phyloP scores from a whole-genome alignment of 257 asterid genomes.

The Ligustrum vulgare region DNA sequence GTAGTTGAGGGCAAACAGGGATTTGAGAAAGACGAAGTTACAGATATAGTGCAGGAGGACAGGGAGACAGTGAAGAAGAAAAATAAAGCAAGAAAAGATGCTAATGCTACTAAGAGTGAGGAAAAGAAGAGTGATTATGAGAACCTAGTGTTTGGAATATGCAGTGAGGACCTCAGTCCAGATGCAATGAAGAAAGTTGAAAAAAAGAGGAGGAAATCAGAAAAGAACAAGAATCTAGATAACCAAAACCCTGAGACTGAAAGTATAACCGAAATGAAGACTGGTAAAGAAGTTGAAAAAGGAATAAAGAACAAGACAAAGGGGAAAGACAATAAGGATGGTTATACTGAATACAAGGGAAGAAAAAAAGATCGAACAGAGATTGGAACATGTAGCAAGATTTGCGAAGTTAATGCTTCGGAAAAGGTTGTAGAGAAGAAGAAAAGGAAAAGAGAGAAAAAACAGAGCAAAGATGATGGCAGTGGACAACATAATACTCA shows the following conservation, averaged over 20 bases:
- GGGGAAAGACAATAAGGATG: slow-evolving; percentile 12
- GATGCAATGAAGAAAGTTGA: slow-evolving; percentile 17
- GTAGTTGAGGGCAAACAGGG: slow-evolving; percentile 4
- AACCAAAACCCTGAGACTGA: slow-evolving; percentile 3
- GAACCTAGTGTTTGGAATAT: slow-evolving; percentile 9
- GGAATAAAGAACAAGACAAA: slow-evolving; percentile 12
- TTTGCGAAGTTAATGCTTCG: background rate
- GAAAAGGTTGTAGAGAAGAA: slow-evolving; percentile 23
- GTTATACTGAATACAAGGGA: slow-evolving; percentile 4
- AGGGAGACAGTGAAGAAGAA: slow-evolving; percentile 17
- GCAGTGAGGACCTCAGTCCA: slow-evolving; percentile 10
- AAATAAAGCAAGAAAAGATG: slow-evolving; percentile 11
- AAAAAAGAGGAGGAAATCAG: slow-evolving; percentile 22
- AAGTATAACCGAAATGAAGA: background rate
- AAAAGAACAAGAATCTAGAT: slow-evolving; percentile 18
- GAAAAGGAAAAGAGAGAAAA: slow-evolving; percentile 28
- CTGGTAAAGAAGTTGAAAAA: background rate
- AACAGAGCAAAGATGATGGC: slow-evolving; percentile 14
- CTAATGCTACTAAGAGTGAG: slow-evolving; percentile 3
- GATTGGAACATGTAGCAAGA: background rate
- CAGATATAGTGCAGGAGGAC: slow-evolving; percentile 18
- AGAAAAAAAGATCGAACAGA: slow-evolving; percentile 18
- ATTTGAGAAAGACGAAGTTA: slow-evolving; percentile 20
- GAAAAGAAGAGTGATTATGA: slow-evolving; percentile 8
- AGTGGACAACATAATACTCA: background rate